Evolutionary conservation across 768 basidiomycete species (phyloP), one percentile per base, ranked within the genome.

Genomic region (Boletus subparvulus): DNA sequence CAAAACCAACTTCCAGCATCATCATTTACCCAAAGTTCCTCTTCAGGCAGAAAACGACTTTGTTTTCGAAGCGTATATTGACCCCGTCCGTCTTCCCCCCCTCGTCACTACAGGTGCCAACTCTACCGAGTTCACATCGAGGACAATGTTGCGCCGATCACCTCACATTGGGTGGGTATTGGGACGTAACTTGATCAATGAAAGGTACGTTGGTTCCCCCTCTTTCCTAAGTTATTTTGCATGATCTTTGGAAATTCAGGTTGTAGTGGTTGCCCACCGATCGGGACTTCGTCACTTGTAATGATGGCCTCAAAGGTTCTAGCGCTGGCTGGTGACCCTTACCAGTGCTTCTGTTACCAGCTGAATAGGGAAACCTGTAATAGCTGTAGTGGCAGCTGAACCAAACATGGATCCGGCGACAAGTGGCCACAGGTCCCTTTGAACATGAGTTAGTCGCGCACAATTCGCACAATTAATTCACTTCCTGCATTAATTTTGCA

Each of bases 61-160:
- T 28, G 6, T 28, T 28, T 28, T 28, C 3, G 4, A 28, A 28
- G 26, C 26, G 28, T 28, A 28, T 6, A 28, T 28, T 28, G 28
- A 7, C 28, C 28, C 28, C 5, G 30, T 32, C 11, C 30, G 30
- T 30, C 30, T 30, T 30, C 9, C 30, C 10, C 32, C 10, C 3
- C 32, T 3, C 10, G 32, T 32, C 32, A 32, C 10, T 32, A 32
- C 32, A 33, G 33, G 33, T 35, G 12, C 32, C 13, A 36, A 36
- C 47, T 36, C 35, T 16, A 36, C 35, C 14, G 14, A 36, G 6
- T 16, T 14, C 35, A 28, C 26, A 36, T 36, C 14, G 35, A 14
- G 35, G 14, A 36, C 13, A 36, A 16, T n/a, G 6, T n/a, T 30
- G 28, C n/a, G 12, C 16, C 32, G 19, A 75, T 74, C 57, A 53